Percentiles rank a stretch among this genome's conserved stretches.
These are phyloP conservation scores for Lotus japonicus DNA, from an alignment of 306 rosid species.

Conservation along the genomic window DNA sequence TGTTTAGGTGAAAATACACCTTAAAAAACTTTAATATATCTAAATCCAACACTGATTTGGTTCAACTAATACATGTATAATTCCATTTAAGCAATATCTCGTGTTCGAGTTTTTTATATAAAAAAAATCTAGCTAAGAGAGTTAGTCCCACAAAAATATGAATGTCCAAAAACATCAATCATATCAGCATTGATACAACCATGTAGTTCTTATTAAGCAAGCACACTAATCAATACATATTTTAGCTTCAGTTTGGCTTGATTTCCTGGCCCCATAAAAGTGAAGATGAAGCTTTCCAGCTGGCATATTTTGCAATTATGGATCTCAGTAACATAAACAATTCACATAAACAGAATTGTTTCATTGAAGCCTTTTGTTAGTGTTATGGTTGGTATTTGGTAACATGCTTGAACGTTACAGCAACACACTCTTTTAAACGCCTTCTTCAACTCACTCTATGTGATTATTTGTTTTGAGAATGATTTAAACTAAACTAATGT, in stretches of 20 bases:
- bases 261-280: slow-evolving; percentile 1
- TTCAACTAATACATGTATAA: too few species aligned
- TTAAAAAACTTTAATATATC: neutral
- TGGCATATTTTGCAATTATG: slow-evolving; percentile 22
- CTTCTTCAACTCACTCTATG: too few species aligned
- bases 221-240: neutral
- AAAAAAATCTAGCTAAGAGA: too few species aligned
- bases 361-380: neutral
- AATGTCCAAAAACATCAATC: too few species aligned
- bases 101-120: too few species aligned
- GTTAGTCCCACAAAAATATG: too few species aligned
- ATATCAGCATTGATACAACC: too few species aligned
- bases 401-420: neutral
- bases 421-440: too few species aligned
- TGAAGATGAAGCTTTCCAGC: slow-evolving; percentile 19
- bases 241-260: neutral
- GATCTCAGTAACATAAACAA: neutral
- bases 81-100: too few species aligned
- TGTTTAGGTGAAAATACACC: slow-evolving; percentile 7
- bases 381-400: neutral
- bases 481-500: slow-evolving; percentile 29
- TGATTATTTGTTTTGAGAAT: neutral
- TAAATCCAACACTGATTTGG: too few species aligned
- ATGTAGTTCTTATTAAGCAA: neutral
- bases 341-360: neutral